Base-by-base conservation (phyloP, 139 green algal genomes). In the Chlorella sp. region DNA sequence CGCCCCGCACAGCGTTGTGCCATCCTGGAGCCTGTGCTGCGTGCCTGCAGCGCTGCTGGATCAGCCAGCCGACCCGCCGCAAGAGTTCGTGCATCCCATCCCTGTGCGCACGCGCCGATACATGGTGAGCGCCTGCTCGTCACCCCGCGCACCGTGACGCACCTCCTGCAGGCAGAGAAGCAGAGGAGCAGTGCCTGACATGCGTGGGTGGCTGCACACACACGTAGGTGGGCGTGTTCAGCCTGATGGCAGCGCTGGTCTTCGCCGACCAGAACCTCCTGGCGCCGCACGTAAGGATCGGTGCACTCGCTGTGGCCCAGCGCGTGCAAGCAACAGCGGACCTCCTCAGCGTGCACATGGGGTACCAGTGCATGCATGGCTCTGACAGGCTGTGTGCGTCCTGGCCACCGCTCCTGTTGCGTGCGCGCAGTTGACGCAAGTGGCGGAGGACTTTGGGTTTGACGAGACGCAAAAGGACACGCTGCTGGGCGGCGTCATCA, bases 231-330 rank as follows among this genome's bases (percentile, higher is more conserved):
- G 62, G 35, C 4, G 74, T 97, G 31, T 91, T 97, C 69, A 87
- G 80, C 5, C n/a, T 87, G 14, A 88, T 87, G 2, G 86, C 89
- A 5, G 83, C 84, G 0, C 62, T 96, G 77, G 80, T 97, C 32
- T 95, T 89, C 69, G 90, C 90, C 2, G 92, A 97, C 69, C 92
- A 97, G 69, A 97, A 96, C 84, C 73, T 97, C 64, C 78, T 96
- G 79, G 89, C 89, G 1, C 91, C 91, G 23, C 51, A 67, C 33
- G 64, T 70, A 17, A 29, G 64, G 22, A 31, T n/a, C n/a, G n/a
- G n/a, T n/a, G n/a, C n/a, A n/a, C n/a, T n/a, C n/a, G n/a, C n/a
- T n/a, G n/a, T n/a, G n/a, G n/a, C n/a, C n/a, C n/a, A n/a, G n/a
- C n/a, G n/a, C n/a, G n/a, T n/a, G n/a, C n/a, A n/a, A n/a, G n/a